Evolutionary conservation across 1,284 basidiomycete species (phyloP), one percentile per base, ranked within the genome.

Genomic region (Porphyrellus sp.): DNA sequence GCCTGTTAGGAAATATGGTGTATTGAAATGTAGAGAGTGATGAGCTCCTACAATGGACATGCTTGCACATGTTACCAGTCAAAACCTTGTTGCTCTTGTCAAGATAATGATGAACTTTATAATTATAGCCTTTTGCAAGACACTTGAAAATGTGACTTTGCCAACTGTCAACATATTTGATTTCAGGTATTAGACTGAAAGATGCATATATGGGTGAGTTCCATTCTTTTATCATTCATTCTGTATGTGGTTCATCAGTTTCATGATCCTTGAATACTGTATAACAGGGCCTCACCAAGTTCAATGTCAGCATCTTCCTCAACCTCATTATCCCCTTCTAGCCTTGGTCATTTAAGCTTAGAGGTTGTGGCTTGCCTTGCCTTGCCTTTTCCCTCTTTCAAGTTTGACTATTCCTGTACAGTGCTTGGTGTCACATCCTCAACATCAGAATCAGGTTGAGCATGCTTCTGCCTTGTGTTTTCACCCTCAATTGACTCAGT

Each of bases 1-100:
- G n/a, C n/a, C n/a, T n/a, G n/a, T n/a, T n/a, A n/a, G n/a, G n/a
- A n/a, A n/a, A n/a, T n/a, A n/a, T n/a, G n/a, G n/a, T n/a, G n/a
- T n/a, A n/a, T n/a, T n/a, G n/a, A n/a, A n/a, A n/a, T n/a, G n/a
- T n/a, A n/a, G n/a, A n/a, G n/a, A n/a, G n/a, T n/a, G n/a, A n/a
- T n/a, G n/a, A n/a, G n/a, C n/a, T n/a, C n/a, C n/a, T n/a, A n/a
- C n/a, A n/a, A n/a, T n/a, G n/a, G n/a, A 63, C 63, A 54, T 77
- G 73, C 40, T 41, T 41, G 24, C 9, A 5, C 40, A 41, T 41
- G 25, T 41, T 41, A 12, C 40, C 25, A 18, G 25, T 41, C 25
- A 9, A 41, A 2, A 28, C 40, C 40, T 9, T 41, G n/a, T 41
- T 25, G 12, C 25, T 28, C n/a, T 27, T 41, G 25, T 41, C 25